Evolutionary conservation across 2,329 filamentous ascomycete genomes (phyloP).

Genomic region (Seiridium unicorne): DNA sequence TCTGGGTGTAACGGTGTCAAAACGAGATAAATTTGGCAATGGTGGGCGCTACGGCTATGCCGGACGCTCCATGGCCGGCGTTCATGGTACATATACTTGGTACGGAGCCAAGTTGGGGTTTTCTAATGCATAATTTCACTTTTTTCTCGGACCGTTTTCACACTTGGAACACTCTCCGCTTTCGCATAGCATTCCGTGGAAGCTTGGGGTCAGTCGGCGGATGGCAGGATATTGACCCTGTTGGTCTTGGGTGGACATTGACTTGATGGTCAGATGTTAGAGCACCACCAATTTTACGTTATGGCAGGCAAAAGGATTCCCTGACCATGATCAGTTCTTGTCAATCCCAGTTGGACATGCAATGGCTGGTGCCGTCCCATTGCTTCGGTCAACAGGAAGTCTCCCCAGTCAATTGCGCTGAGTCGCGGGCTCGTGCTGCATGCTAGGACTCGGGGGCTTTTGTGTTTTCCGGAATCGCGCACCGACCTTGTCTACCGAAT

Average conservation of each 20-base stretch:
- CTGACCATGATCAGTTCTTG: not conserved
- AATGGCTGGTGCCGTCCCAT: no score
- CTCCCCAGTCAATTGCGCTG: no score
- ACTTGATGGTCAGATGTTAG: no score
- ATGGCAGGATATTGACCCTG: no score
- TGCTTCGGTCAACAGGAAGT: no score
- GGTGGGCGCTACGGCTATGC: not conserved
- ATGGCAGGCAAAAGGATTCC: not conserved
- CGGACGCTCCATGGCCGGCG: not conserved
- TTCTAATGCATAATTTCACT: conserved; percentile 10
- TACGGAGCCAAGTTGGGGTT: not conserved
- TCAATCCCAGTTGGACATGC: no score
- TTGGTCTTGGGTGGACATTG: no score
- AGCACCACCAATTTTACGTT: not conserved
- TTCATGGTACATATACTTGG: conserved; percentile 6
- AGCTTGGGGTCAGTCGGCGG: not conserved
- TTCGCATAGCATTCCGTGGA: not conserved
- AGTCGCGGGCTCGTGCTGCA: not conserved
- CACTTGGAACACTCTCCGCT: not conserved
- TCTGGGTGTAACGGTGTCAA: not conserved
- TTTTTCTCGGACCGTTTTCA: not conserved
- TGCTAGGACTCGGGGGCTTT: not conserved
- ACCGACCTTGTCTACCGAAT: not conserved
- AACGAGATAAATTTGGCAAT: not conserved
- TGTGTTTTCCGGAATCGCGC: not conserved